Conservation (phyloP, 495 filamentous ascomycete genomes). For the Penicillium riverlandense region DNA sequence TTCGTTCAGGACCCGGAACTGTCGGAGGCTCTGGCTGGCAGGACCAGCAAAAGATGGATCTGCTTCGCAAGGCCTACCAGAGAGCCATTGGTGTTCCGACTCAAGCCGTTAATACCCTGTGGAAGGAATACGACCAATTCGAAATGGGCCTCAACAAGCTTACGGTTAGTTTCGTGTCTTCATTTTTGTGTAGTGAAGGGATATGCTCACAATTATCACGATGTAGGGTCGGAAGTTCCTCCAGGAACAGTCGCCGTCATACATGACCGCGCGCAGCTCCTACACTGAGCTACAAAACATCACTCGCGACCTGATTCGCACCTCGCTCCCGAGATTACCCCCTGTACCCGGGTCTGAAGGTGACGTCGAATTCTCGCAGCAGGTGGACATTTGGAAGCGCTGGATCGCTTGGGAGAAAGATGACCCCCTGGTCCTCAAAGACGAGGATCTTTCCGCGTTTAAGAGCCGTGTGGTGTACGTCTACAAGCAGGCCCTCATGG, state of each 20-base stretch:
- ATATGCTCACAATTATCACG: slow-evolving; percentile 6
- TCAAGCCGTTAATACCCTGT: slow-evolving; percentile 68
- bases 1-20: slow-evolving; percentile 75
- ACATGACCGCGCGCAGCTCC: slow-evolving; percentile 87
- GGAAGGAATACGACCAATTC: slow-evolving; percentile 97
- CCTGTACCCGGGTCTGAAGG: slow-evolving; percentile 82
- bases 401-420: slow-evolving; percentile 95
- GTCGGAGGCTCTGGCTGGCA: slow-evolving; percentile 86
- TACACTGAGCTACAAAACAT: slow-evolving; percentile 78
- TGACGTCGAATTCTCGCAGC: slow-evolving; percentile 73
- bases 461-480: slow-evolving; percentile 74
- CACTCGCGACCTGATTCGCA: slow-evolving; percentile 68
- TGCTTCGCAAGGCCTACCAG: slow-evolving; percentile 84
- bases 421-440: slow-evolving; percentile 77
- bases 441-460: slow-evolving; percentile 66
- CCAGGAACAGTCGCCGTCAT: slow-evolving; percentile 82
- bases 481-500: slow-evolving; percentile 93
- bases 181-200: too few relatives aligned
- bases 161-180: slow-evolving; percentile 43
- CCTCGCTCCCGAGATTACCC: slow-evolving; percentile 70
- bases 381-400: slow-evolving; percentile 84
- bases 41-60: slow-evolving; percentile 95
- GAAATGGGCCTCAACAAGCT: slow-evolving; percentile 89
- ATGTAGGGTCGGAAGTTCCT: slow-evolving; percentile 80
- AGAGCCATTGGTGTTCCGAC: slow-evolving; percentile 79